Evolutionary conservation across 768 basidiomycete genomes (phyloP).

Genomic region (Pholiota molesta): DNA sequence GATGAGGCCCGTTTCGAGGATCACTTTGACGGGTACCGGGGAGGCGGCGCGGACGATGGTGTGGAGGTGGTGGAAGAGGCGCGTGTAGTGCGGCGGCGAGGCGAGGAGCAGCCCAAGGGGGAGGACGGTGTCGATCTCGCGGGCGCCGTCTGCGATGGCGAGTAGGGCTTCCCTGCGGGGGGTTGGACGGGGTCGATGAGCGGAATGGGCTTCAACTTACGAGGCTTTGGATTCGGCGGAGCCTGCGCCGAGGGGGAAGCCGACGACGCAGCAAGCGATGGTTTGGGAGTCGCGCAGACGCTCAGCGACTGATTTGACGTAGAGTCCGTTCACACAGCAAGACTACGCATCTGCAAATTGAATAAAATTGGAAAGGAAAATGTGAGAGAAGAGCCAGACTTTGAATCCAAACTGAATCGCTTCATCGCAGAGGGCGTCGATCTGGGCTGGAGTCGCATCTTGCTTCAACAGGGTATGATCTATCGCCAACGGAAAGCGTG

Average conservation of each 20-base stretch:
- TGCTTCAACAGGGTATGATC: conserved; percentile 10
- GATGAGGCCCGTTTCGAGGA: conserved; percentile 53
- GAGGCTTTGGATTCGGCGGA: conserved; percentile 46
- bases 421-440: conserved; percentile 3
- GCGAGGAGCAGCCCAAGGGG: conserved; percentile 50
- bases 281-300: conserved; percentile 37
- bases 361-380: background rate
- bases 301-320: conserved; percentile 43
- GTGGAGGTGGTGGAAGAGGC: conserved; percentile 42
- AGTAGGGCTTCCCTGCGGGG: conserved; percentile 41
- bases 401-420: conserved; percentile 5
- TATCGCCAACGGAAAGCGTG: conserved; percentile 32
- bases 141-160: conserved; percentile 49
- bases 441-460: conserved; percentile 6
- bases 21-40: conserved; percentile 48
- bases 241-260: conserved; percentile 54
- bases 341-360: conserved; percentile 32
- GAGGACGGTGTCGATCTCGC: conserved; percentile 56
- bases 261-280: conserved; percentile 51
- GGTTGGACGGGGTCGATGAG: no score
- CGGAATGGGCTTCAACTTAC: conserved; percentile 28
- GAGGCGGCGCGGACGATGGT: conserved; percentile 38
- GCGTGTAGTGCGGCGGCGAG: conserved; percentile 33
- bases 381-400: conserved; percentile 1
- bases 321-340: conserved; percentile 53